Evolutionary conservation across 345 rosid genomes (phyloP).

Genomic region (Psidium guajava): DNA sequence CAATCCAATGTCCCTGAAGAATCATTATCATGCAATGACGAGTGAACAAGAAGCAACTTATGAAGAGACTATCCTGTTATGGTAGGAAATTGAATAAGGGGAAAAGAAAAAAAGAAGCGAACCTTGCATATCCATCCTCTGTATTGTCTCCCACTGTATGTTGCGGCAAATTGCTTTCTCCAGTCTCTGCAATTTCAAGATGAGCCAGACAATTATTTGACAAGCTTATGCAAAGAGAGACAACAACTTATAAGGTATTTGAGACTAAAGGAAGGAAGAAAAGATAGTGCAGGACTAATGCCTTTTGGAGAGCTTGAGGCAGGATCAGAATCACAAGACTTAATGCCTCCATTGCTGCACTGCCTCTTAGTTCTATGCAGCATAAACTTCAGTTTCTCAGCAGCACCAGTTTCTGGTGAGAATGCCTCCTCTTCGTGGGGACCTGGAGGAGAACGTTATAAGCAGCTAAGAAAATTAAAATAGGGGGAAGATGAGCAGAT

Average conservation of each 20-base stretch:
- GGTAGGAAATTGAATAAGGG: neutral
- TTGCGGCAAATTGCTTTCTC: slow-evolving; percentile 31
- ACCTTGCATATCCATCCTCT: slow-evolving; percentile 77
- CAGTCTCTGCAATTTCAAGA: slow-evolving; percentile 13
- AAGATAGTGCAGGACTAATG: slow-evolving; percentile 8
- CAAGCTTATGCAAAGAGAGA: neutral
- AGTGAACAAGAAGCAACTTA: neutral
- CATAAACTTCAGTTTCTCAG: slow-evolving; percentile 28
- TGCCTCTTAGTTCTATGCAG: slow-evolving; percentile 36
- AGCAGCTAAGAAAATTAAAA: neutral
- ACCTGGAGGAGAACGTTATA: slow-evolving; percentile 17
- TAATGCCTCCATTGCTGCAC: slow-evolving; percentile 19
- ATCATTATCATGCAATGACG: neutral
- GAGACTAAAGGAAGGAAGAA: neutral
- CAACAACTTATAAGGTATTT: neutral
- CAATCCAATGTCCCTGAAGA: slow-evolving; percentile 53
- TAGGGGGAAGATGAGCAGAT: neutral
- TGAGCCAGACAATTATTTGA: neutral
- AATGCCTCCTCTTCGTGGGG: slow-evolving; percentile 9
- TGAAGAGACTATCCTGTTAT: neutral
- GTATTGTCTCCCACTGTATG: slow-evolving; percentile 36
- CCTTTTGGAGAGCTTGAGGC: slow-evolving; percentile 40
- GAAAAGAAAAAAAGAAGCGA: neutral
- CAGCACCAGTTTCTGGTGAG: slow-evolving; percentile 16
- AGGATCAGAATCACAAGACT: slow-evolving; percentile 23